Base-by-base conservation (phyloP, 495 filamentous ascomycete genomes). In the Aspergillus olivimuriae region DNA sequence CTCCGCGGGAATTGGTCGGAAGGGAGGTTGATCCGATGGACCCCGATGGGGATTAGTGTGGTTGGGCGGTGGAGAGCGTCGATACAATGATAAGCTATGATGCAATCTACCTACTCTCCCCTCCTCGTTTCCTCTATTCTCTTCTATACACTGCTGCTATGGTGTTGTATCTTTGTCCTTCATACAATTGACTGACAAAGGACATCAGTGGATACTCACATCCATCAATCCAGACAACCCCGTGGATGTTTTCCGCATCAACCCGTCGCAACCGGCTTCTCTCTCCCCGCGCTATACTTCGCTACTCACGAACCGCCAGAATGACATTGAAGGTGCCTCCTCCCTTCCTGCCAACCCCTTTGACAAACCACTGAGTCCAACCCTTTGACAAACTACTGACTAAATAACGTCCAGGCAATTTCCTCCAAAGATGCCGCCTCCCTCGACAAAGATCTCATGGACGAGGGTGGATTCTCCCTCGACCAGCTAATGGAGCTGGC, bases 401-500 rank as follows among this genome's bases (percentile, higher is more conserved):
- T 38, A 30, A 50, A 40, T 15, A 19, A 2, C 19, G n/a, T 12
- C 10, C 41, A 95, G 89, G 91, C 88, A 23, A 76, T 95, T 43
- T 84, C 83, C 0, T 85, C 89, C 22, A 89, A 90, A 63, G 86
- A 87, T 54, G 91, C 92, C 2, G 83, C 84, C 0, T 83, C 85
- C 24, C 78, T 98, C 3, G 92, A 98, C 62, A 80, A 84, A 61
- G 92, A 98, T 53, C 81, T 98, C 32, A 97, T 97, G 92, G 85
- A 80, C 61, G 73, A 79, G 15, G 90, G 94, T 3, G 92, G 84
- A 16, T 98, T 90, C 70, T 94, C 89, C 2, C 74, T 98, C 31
- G 92, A 97, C 63, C 92, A 98, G 61, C 70, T 98, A 40, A 98
- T 98, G 92, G 92, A 98, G 58, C 70, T 98, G 2, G 92, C 92